Base-by-base conservation (phyloP, 352 stramenopile species). In the Pythium volutum region DNA sequence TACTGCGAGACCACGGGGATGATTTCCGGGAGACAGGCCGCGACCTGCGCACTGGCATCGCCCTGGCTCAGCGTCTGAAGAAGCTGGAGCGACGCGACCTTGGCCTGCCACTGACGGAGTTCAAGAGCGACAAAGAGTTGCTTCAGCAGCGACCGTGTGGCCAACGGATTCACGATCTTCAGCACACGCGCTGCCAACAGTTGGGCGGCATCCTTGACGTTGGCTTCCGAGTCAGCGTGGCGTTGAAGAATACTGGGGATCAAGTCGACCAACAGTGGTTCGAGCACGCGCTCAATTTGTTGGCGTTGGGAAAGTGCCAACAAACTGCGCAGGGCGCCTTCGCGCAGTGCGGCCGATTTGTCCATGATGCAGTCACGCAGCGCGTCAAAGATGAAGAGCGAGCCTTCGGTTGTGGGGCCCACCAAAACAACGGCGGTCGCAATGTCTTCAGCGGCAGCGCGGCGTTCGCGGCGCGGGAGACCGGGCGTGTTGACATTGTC, bases 1-100 rank as follows among this genome's bases (percentile, higher is more conserved):
- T 96, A 86, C 16, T 84, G 71, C 2, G 82, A 95, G 0, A 98
- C 73, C 18, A 84, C 80, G 0, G 93, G 93, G 63, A 98, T 95
- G 61, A 98, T 82, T 64, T 94, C 89, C 4, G 91, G 89, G 29
- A 98, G 71, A 50, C 93, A 79, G 31, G 77, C 75, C 22, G 79
- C 85, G 12, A 96, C 82, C 53, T 97, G 84, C 27, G 73, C 61
- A 3, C 31, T 8, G 8, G 84, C 76, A 10, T 86, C 80, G 29
- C 67, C 77, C 20, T 71, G 73, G 29, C 86, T 89, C 11, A 95
- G 87, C 48, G 86, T 75, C 45, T 77, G 76, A 3, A 98, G 69
- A 33, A 93, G 64, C 54, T 96, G 84, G 25, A 98, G 67, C 15
- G 86, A 77, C 20, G 76, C 82, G 0, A 88, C 76, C 64, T 98